Conservation (phyloP, 768 basidiomycete species). For the Xerocomellus amylosporus region DNA sequence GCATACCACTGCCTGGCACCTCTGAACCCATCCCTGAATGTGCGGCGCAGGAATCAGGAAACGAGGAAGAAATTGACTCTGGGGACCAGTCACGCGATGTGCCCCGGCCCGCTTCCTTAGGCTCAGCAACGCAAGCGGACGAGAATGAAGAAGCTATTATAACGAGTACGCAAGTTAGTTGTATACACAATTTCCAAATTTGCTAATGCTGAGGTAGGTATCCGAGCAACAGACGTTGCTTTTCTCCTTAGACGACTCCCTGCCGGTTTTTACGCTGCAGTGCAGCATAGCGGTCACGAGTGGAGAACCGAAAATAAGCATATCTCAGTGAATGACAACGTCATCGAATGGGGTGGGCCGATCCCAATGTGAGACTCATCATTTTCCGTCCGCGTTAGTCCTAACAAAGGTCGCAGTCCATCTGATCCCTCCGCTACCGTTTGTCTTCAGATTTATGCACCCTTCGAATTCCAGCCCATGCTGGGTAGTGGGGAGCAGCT, state of each 20-base stretch:
- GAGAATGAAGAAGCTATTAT: not conserved
- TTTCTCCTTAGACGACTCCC: not conserved
- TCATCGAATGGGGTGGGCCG: no score
- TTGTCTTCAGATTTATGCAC: not conserved
- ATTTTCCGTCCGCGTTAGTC: no score
- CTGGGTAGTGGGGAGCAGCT: no score
- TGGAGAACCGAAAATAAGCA: not conserved
- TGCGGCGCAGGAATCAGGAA: no score
- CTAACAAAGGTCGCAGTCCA: not conserved
- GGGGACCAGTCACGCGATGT: no score
- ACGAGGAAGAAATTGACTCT: no score
- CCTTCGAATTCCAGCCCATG: no score
- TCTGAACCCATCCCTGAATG: no score
- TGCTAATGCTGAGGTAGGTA: not conserved
- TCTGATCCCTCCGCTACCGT: not conserved
- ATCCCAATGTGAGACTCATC: not conserved
- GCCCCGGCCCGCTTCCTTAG: no score
- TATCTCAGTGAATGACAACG: not conserved
- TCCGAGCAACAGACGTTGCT: not conserved
- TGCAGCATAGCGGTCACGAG: not conserved
- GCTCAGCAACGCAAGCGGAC: no score
- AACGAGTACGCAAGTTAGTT: not conserved
- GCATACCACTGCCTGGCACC: no score
- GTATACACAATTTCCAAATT: not conserved
- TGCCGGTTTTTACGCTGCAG: not conserved